phyloP scores from a whole-genome alignment of 2,329 filamentous ascomycete genomes.

The Colletotrichum sp. region DNA sequence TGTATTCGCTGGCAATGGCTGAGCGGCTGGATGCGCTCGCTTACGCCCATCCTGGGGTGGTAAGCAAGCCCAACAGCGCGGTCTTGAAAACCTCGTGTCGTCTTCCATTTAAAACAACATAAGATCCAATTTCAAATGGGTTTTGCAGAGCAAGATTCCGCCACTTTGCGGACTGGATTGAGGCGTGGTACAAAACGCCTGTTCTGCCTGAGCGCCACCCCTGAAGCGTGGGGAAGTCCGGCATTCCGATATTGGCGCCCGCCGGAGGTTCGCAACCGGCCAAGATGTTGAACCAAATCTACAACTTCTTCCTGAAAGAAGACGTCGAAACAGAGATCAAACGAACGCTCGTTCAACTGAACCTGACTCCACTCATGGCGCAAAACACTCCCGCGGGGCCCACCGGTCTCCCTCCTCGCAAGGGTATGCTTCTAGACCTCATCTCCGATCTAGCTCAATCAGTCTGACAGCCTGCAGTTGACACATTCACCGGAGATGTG shows the following conservation, averaged over 20 bases:
- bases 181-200: neutral
- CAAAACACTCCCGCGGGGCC: neutral
- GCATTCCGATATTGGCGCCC: neutral
- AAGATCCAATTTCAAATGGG: neutral
- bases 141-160: too few species aligned
- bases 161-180: neutral
- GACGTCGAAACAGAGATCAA: neutral
- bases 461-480: constrained; percentile 8
- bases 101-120: neutral
- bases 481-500: constrained; percentile 29
- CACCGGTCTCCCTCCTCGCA: constrained; percentile 7
- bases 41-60: neutral
- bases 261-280: neutral
- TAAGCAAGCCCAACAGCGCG: neutral
- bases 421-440: neutral
- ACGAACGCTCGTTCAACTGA: constrained; percentile 10
- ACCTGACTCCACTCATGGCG: neutral
- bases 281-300: neutral
- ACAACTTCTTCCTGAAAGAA: neutral
- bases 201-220: neutral
- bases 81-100: neutral
- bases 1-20: neutral
- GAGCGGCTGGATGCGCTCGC: neutral
- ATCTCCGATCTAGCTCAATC: fast-evolving
- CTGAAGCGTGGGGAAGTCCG: constrained; percentile 18